Evolutionary conservation across 2,329 filamentous ascomycete genomes (phyloP).

Genomic region (Trichoderma hamatum): DNA sequence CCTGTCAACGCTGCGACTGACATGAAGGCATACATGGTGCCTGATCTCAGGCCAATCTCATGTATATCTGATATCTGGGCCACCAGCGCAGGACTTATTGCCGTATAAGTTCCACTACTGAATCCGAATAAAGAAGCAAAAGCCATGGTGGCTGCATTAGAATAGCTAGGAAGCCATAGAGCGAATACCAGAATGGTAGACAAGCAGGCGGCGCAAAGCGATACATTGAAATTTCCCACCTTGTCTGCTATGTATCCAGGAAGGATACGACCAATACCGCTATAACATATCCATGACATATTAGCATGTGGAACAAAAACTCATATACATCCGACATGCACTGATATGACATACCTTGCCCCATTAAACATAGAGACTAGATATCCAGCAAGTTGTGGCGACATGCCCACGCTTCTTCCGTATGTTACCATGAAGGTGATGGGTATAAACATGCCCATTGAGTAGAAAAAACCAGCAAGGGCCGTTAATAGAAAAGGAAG

Average conservation of each 20-base stretch:
- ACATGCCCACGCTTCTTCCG: conserved; percentile 1
- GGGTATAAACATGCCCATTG: conserved; percentile 2
- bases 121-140: conserved; percentile 2
- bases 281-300: not conserved
- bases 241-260: not conserved
- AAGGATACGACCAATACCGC: not conserved
- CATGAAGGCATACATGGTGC: not conserved
- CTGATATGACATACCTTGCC: not conserved
- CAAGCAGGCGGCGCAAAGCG: not conserved
- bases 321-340: not conserved
- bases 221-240: conserved; percentile 3
- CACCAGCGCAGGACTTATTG: not conserved
- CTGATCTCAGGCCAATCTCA: not conserved
- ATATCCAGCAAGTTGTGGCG: not conserved
- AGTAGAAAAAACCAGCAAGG: conserved; percentile 1
- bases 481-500: not conserved
- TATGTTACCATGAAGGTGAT: conserved; percentile 5
- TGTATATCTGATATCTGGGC: conserved; percentile 11
- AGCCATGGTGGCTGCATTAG: not conserved
- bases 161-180: conserved; percentile 7
- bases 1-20: not conserved
- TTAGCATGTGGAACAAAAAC: not conserved
- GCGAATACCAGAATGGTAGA: not conserved
- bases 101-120: not conserved
- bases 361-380: not conserved